Conservation (phyloP, 2,329 filamentous ascomycete genomes). For the Aulographum hederae region DNA sequence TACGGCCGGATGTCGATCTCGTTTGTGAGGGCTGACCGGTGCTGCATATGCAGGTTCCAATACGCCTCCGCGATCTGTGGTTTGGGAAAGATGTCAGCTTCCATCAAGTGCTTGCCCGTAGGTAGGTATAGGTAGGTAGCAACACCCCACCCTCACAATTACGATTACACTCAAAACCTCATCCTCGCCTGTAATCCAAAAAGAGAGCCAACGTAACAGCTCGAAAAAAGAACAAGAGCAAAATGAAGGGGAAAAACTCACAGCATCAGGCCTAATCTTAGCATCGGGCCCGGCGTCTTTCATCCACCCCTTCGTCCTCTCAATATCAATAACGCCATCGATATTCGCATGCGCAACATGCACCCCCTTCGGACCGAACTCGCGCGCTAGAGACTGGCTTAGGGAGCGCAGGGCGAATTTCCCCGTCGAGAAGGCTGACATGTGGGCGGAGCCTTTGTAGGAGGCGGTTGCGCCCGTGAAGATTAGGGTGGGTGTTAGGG, state of each 20-base stretch:
- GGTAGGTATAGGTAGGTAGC: not conserved
- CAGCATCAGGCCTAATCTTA: slow-evolving; percentile 58
- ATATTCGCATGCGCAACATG: slow-evolving; percentile 72
- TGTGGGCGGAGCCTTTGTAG: slow-evolving; percentile 49
- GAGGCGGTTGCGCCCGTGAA: slow-evolving; percentile 79
- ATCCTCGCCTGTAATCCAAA: too few relatives aligned
- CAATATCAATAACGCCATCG: slow-evolving; percentile 73
- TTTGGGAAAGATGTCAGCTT: slow-evolving; percentile 5
- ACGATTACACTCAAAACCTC: too few relatives aligned
- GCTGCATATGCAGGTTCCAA: slow-evolving; percentile 70
- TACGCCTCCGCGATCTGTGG: slow-evolving; percentile 67
- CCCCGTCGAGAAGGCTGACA: slow-evolving; percentile 54
- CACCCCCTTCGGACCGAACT: slow-evolving; percentile 70
- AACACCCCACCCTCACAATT: too few relatives aligned
- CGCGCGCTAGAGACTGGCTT: slow-evolving; percentile 56
- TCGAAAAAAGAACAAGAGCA: slow-evolving; percentile 3
- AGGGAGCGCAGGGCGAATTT: slow-evolving; percentile 67
- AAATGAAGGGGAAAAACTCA: too few relatives aligned
- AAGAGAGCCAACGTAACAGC: slow-evolving; percentile 1
- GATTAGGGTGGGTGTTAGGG: slow-evolving; percentile 65
- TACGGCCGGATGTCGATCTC: slow-evolving; percentile 67
- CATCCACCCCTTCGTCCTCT: slow-evolving; percentile 43
- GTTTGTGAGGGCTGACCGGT: slow-evolving; percentile 59
- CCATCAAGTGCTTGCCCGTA: not conserved
- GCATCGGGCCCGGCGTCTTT: slow-evolving; percentile 38